Evolutionary conservation across 768 basidiomycete species (phyloP).

Genomic region (Boletus rubescentipes): DNA sequence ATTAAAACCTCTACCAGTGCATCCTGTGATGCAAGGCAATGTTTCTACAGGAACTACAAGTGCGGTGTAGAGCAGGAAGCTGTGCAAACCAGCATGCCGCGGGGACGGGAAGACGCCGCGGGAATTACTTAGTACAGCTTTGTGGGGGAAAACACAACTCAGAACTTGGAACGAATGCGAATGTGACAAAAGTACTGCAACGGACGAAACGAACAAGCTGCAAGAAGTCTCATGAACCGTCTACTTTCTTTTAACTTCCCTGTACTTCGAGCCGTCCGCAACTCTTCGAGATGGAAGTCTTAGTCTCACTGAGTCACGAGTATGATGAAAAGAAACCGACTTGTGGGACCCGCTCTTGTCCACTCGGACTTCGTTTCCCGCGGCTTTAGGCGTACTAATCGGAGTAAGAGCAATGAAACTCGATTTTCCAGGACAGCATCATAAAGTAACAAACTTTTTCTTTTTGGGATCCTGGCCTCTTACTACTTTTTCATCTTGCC

Average conservation of each 20-base stretch:
- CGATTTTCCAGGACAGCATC: neutral
- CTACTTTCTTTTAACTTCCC: neutral
- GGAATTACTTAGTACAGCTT: neutral
- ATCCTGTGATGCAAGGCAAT: too few species aligned
- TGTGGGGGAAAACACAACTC: neutral
- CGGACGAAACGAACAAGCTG: neutral
- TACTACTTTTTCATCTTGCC: fast-evolving
- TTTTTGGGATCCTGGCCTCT: neutral
- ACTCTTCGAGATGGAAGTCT: neutral
- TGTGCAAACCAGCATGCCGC: too few species aligned
- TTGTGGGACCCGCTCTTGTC: neutral
- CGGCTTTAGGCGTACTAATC: neutral
- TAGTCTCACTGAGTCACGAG: neutral
- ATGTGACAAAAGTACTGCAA: neutral
- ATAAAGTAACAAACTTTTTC: conserved; percentile 5
- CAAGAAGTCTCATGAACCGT: neutral
- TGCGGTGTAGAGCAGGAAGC: too few species aligned
- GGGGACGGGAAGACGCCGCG: neutral
- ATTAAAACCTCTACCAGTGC: too few species aligned
- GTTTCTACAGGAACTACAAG: too few species aligned
- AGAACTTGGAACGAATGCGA: neutral
- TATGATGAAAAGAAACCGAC: conserved; percentile 7
- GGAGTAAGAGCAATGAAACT: neutral
- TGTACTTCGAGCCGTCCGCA: fast-evolving
- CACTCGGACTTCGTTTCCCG: neutral